Base-by-base conservation (phyloP, 345 rosid species). In the Eucalyptus virginea region DNA sequence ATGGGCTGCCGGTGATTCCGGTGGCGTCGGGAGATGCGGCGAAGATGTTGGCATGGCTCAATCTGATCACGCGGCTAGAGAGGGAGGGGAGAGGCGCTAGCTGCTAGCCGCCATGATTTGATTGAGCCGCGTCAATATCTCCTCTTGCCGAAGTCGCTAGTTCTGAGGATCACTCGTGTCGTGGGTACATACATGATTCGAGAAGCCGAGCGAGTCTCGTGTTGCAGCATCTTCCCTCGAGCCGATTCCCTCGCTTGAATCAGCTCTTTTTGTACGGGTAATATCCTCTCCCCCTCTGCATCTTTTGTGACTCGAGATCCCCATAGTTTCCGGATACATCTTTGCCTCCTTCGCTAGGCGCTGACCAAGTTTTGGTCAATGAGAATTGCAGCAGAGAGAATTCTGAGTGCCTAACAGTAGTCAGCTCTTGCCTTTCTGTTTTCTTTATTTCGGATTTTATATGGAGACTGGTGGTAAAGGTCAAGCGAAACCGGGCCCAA, bases 61-160 rank as follows among this genome's bases (percentile, higher is more conserved):
- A 77, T 77, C 45, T 11, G 83, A 77, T 77, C 83, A 77, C 5
- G 24, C 1, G 45, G 83, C 7, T 77, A 77, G 83, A 72, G 32
- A 28, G 81, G 8, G 28, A n/a, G 24, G 30, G 18, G 3, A 1
- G 2, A 48, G 44, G 37, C n/a, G 19, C 60, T 87, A 87, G 49
- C 91, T 23, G 19, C 60, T 87, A 87, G 49, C 91, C 87, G 30
- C 83, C 45, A 83, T 89, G 83, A 80, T 87, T 89, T 87, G 91
- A 89, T 89, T 89, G 89, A 89, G 91, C 89, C 89, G 87, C 91
- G 87, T 89, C 91, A 89, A 87, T 89, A 89, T 89, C 91, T 87
- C 89, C 83, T 83, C 87, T 72, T 72, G 11, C 83, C 5, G 8
- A 37, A 72, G 83, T 72, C 6, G 24, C 45, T 18, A 37, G 28